These are phyloP conservation scores for Annona cherimola DNA, from an alignment of 164 flowering plant species.

Conservation along the genomic window DNA sequence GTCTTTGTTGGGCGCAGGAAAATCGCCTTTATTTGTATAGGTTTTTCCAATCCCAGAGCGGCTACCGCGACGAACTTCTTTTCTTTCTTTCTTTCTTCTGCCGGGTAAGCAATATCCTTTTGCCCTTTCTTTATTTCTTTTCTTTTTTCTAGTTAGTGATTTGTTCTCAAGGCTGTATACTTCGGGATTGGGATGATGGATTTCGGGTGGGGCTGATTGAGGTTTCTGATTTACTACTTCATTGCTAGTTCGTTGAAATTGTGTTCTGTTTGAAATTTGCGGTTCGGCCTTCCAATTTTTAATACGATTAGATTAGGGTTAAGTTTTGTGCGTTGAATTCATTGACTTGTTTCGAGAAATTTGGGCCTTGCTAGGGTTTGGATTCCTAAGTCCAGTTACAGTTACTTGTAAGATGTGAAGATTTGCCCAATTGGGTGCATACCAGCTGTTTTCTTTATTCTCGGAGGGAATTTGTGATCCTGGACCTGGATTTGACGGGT, in stretches of 20 bases:
- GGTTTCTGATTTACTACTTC: background rate
- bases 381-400: background rate
- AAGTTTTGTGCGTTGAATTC: background rate
- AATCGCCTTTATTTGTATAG: background rate
- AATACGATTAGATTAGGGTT: background rate
- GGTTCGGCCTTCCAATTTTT: background rate
- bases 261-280: background rate
- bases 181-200: background rate
- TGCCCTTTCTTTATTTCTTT: background rate
- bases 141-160: background rate
- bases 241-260: background rate
- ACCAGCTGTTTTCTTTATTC: too few species aligned
- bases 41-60: background rate
- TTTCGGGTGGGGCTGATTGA: background rate
- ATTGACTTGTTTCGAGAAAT: background rate
- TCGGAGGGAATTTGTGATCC: too few species aligned
- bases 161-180: background rate
- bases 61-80: background rate
- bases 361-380: constrained; percentile 2
- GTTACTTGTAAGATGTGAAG: background rate
- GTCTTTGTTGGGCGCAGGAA: constrained; percentile 2
- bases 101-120: background rate
- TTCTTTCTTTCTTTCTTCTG: background rate
- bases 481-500: too few species aligned
- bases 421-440: too few species aligned